Evolutionary conservation across 805 yeast species (phyloP).

Genomic region (Schwanniomyces sp.): DNA sequence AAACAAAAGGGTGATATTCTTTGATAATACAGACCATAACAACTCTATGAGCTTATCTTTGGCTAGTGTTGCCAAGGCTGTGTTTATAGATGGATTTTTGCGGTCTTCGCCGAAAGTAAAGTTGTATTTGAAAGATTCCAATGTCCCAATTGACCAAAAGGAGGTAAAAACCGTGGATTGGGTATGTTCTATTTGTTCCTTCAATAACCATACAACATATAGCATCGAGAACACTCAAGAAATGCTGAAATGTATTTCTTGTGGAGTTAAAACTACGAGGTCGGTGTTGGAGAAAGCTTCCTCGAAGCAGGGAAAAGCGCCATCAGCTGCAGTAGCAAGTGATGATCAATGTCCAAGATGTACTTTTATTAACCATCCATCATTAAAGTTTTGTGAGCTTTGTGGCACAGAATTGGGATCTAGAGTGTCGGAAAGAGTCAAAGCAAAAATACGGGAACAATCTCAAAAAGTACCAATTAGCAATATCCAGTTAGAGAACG

Average conservation of each 20-base stretch:
- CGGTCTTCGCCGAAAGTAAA: constrained; percentile 79
- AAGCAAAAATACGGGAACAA: constrained; percentile 1
- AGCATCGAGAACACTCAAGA: constrained; percentile 15
- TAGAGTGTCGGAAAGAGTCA: constrained; percentile 8
- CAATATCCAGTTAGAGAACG: constrained; percentile 25
- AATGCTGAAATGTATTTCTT: constrained; percentile 37
- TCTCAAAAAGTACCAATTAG: constrained; percentile 9
- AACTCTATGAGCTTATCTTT: constrained; percentile 51
- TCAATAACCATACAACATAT: constrained; percentile 44
- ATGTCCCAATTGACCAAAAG: neutral
- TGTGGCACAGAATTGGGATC: constrained; percentile 60
- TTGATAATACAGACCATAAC: constrained; percentile 47
- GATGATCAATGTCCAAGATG: constrained; percentile 53
- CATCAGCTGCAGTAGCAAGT: constrained; percentile 1
- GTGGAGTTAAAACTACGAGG: constrained; percentile 33
- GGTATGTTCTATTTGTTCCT: constrained; percentile 91
- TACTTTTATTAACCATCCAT: constrained; percentile 83
- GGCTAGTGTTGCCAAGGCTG: constrained; percentile 38
- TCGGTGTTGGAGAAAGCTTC: constrained; percentile 5
- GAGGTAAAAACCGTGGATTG: constrained; percentile 42
- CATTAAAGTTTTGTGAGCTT: constrained; percentile 76
- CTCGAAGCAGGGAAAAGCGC: neutral
- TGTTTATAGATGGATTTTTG: constrained; percentile 55
- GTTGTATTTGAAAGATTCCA: constrained; percentile 17
- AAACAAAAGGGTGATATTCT: constrained; percentile 66